These are phyloP conservation scores for Termitomyces sp. DNA, from an alignment of 768 basidiomycete species.

Conservation along the genomic window DNA sequence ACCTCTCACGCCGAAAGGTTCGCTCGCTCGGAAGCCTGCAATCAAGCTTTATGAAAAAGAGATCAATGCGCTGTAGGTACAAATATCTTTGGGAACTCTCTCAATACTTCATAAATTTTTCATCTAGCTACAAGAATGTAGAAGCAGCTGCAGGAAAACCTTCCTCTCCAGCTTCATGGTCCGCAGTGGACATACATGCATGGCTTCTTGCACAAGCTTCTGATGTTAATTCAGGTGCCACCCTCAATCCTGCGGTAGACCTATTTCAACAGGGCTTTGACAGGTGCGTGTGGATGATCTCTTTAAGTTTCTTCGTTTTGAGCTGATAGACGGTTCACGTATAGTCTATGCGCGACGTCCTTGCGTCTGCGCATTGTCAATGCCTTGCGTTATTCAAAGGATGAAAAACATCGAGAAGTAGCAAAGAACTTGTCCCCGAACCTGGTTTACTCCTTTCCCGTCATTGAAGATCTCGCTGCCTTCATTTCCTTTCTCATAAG, in stretches of 20 bases:
- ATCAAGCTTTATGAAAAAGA: conserved; percentile 31
- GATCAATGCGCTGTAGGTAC: conserved; percentile 30
- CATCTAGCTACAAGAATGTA: conserved; percentile 1
- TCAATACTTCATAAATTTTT: neutral
- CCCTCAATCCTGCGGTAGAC: neutral
- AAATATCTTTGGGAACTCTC: neutral
- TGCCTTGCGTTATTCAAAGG: neutral
- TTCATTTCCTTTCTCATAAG: neutral
- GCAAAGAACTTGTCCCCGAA: conserved; percentile 24
- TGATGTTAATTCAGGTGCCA: neutral
- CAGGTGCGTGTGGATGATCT: neutral
- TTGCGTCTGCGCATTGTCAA: neutral
- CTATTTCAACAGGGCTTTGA: conserved; percentile 6
- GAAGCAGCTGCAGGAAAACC: neutral
- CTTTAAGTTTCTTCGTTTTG: neutral
- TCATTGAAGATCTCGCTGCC: conserved; percentile 15
- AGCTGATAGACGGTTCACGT: neutral
- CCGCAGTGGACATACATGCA: neutral
- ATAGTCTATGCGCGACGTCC: neutral
- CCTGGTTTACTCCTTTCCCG: conserved; percentile 38
- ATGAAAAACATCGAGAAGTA: conserved; percentile 2
- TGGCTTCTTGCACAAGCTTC: neutral
- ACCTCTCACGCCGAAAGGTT: conserved; percentile 37
- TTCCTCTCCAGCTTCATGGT: neutral
- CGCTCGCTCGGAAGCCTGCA: conserved; percentile 33